Conservation (phyloP, 768 basidiomycete genomes). For the Tremella yokohamensis region DNA sequence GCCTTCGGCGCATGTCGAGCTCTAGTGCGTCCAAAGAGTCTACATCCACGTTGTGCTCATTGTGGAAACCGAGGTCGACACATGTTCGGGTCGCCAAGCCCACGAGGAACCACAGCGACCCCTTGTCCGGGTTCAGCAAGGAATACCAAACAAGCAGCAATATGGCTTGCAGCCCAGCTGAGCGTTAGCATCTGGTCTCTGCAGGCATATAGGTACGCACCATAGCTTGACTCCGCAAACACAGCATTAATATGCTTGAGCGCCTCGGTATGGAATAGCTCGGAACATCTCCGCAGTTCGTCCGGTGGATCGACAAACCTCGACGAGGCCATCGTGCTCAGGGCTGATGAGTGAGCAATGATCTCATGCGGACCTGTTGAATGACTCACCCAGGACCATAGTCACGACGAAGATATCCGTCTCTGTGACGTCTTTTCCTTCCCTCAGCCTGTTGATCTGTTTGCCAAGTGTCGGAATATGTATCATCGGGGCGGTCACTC, state of each 20-base stretch:
- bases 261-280: conserved; percentile 52
- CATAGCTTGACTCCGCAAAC: conserved; percentile 48
- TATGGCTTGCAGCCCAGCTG: conserved; percentile 51
- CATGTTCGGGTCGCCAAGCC: conserved; percentile 50
- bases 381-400: conserved; percentile 50
- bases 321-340: conserved; percentile 52
- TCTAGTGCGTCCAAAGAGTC: conserved; percentile 42
- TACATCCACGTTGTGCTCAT: conserved; percentile 45
- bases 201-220: conserved; percentile 17
- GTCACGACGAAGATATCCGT: conserved; percentile 52
- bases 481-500: conserved; percentile 52
- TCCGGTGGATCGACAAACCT: conserved; percentile 51
- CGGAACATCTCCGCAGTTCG: conserved; percentile 50
- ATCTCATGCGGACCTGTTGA: not conserved
- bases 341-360: conserved; percentile 28
- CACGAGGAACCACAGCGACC: conserved; percentile 52
- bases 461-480: conserved; percentile 51
- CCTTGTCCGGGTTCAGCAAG: conserved; percentile 51
- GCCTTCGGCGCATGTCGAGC: conserved; percentile 47
- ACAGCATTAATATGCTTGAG: conserved; percentile 52
- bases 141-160: conserved; percentile 51
- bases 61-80: conserved; percentile 51
- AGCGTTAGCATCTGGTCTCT: not conserved
- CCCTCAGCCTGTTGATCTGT: conserved; percentile 46
- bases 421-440: conserved; percentile 47